Percentiles rank a stretch among this genome's conserved stretches.
phyloP scores from a whole-genome alignment of 805 yeast species.

The Starmerella potacharoeniae region DNA sequence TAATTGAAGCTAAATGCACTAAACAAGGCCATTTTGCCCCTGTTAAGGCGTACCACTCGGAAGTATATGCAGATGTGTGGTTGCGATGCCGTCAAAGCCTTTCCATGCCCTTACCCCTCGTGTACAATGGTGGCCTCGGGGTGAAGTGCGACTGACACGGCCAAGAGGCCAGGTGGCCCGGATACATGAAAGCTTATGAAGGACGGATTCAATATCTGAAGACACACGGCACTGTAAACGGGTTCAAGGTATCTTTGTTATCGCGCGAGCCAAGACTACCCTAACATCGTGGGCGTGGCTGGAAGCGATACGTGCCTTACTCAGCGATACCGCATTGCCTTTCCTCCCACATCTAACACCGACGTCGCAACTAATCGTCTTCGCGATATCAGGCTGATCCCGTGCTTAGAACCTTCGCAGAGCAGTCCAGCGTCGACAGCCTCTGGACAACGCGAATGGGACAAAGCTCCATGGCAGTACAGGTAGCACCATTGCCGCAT shows the following conservation, averaged over 20 bases:
- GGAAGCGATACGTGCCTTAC: constrained; percentile 3
- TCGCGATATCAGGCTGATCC: not conserved
- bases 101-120: not conserved
- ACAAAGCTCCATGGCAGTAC: constrained; percentile 3
- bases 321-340: constrained; percentile 3
- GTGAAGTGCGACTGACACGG: too few species aligned
- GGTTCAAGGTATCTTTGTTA: too few species aligned
- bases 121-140: not conserved
- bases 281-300: constrained; percentile 1
- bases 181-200: too few species aligned
- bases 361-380: constrained; percentile 4
- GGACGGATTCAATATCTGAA: too few species aligned
- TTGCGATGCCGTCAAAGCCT: not conserved
- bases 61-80: not conserved
- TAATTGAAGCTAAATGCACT: too few species aligned
- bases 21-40: too few species aligned
- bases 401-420: not conserved
- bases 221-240: too few species aligned
- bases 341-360: constrained; percentile 1
- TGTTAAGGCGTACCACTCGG: not conserved
- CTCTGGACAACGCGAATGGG: constrained; percentile 1
- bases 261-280: not conserved
- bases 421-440: not conserved
- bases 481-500: constrained; percentile 2
- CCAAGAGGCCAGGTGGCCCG: too few species aligned